Percentiles rank a stretch among this genome's conserved stretches.
These are phyloP conservation scores for Corchorus capsularis DNA, from an alignment of 345 rosid species.

Conservation along the genomic window DNA sequence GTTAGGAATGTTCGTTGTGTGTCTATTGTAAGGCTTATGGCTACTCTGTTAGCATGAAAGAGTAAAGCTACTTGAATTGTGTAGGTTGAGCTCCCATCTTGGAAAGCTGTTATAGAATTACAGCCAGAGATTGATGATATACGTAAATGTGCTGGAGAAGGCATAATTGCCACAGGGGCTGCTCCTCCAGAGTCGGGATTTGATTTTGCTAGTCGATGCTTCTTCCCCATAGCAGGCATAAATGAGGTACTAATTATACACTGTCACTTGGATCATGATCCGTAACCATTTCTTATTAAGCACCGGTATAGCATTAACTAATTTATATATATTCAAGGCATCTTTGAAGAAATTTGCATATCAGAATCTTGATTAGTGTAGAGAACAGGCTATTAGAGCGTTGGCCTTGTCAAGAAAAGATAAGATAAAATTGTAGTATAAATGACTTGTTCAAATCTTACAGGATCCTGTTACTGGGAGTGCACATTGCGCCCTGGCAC, in stretches of 20 bases:
- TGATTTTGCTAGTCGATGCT: constrained; percentile 66
- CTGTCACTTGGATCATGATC: not conserved
- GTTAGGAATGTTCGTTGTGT: too few species aligned
- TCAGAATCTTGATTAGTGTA: too few species aligned
- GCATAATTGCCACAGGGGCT: constrained; percentile 57
- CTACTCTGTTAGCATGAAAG: too few species aligned
- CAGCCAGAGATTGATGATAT: constrained; percentile 55
- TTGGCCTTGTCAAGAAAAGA: not conserved
- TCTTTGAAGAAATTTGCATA: not conserved
- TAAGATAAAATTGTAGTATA: not conserved
- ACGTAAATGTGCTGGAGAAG: constrained; percentile 46
- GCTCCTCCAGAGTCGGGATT: constrained; percentile 55
- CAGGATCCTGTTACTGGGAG: constrained; percentile 89
- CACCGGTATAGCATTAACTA: not conserved
- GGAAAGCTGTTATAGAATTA: constrained; percentile 47
- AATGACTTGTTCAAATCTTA: not conserved
- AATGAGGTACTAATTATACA: constrained; percentile 45
- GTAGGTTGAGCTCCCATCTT: constrained; percentile 66
- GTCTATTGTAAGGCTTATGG: too few species aligned
- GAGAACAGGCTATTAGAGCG: too few species aligned
- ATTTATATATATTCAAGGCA: not conserved
- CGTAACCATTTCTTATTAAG: not conserved
- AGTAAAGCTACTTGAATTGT: constrained; percentile 3
- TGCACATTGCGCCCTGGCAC: constrained; percentile 73
- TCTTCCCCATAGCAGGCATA: constrained; percentile 59